Evolutionary conservation across 441 rosid genomes (phyloP).

Genomic region (Omphalea diandra): DNA sequence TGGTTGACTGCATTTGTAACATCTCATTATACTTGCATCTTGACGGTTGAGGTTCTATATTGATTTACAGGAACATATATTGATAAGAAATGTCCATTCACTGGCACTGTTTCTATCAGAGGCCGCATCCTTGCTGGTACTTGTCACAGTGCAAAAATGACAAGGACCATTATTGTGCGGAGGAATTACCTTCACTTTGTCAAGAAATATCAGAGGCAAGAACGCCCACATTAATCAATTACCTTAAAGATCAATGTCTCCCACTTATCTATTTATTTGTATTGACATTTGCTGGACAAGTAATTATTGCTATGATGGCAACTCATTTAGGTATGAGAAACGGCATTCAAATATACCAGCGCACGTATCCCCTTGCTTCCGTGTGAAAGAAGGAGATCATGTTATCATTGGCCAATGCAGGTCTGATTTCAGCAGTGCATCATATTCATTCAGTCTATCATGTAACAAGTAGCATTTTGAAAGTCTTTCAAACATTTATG

Average conservation of each 20-base stretch:
- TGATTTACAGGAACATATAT: conserved; percentile 52
- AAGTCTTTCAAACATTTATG: neutral
- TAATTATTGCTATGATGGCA: neutral
- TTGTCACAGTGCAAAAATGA: conserved; percentile 89
- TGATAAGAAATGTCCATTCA: conserved; percentile 81
- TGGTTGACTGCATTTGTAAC: neutral
- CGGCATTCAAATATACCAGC: conserved; percentile 85
- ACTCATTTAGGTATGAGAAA: conserved; percentile 59
- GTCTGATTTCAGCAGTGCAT: conserved; percentile 23
- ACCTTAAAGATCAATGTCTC: neutral
- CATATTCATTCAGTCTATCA: neutral
- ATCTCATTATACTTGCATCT: neutral
- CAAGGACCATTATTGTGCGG: conserved; percentile 69
- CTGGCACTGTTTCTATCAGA: conserved; percentile 72
- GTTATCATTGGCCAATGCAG: conserved; percentile 92
- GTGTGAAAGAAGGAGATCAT: conserved; percentile 84
- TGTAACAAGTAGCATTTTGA: neutral
- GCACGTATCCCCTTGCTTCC: conserved; percentile 77
- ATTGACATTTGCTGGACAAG: no score
- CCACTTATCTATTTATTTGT: neutral
- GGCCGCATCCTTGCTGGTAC: conserved; percentile 83
- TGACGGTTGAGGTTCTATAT: neutral
- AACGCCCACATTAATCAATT: neutral
- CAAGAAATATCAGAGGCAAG: conserved; percentile 78
- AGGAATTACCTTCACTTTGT: conserved; percentile 76